Conservation (phyloP, 169 alveolate species). For the Eimeria necatrix region DNA sequence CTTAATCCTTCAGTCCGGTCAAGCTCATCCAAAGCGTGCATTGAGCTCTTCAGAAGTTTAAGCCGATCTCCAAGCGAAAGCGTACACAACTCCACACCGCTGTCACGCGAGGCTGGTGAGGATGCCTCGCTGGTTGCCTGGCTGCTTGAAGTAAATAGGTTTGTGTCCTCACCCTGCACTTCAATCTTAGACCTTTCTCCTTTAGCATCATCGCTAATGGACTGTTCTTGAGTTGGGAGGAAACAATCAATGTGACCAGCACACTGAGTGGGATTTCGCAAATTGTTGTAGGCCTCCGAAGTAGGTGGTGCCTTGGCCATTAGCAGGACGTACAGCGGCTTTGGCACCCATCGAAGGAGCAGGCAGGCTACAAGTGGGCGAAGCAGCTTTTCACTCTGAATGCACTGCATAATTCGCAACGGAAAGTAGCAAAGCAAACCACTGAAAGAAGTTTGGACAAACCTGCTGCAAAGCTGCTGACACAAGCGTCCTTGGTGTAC, state of each 20-base stretch:
- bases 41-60: background rate
- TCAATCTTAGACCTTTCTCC: background rate
- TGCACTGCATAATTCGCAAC: constrained; percentile 46
- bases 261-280: constrained; percentile 66
- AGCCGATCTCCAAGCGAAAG: constrained; percentile 30
- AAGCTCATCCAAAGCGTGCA: background rate
- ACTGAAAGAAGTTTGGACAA: background rate
- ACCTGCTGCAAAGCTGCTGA: background rate
- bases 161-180: background rate
- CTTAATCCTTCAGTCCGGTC: background rate
- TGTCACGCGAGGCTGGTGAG: background rate
- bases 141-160: background rate
- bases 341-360: constrained; percentile 14
- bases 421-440: too few relatives aligned
- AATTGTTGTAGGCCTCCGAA: constrained; percentile 36
- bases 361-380: constrained; percentile 39
- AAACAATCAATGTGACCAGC: constrained; percentile 43
- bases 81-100: background rate
- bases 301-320: constrained; percentile 39
- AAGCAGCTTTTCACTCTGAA: constrained; percentile 54
- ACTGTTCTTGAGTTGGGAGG: constrained; percentile 36
- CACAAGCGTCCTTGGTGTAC: background rate
- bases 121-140: constrained; percentile 9
- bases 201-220: background rate
- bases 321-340: constrained; percentile 47